Evolutionary conservation across 2,329 filamentous ascomycete species (phyloP), one percentile per base, ranked within the genome.

Genomic region (Xylariales sp.): DNA sequence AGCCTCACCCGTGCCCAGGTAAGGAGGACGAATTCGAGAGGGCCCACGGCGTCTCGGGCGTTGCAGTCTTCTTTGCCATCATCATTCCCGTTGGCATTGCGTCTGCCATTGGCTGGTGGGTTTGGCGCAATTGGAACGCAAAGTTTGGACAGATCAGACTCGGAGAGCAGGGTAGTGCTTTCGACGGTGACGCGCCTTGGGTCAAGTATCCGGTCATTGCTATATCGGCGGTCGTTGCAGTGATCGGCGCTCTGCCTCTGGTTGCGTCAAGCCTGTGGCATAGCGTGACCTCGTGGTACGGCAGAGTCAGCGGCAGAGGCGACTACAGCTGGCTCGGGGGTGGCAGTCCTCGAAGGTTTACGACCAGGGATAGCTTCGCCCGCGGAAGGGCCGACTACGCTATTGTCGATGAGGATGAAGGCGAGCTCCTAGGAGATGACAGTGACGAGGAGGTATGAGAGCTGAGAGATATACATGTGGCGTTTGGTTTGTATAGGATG

Each of bases 121-220:
- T 91, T 15, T 95, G 83, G 71, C 78, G 71, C 46, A 86, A 86
- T 64, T 96, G 88, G 87, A 82, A 82, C 53, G 81, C 82, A 63
- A 94, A 94, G 60, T 95, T 97, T 59, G 93, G 93, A 9, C 84
- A 91, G 59, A 91, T 98, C 59, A 79, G 88, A 16, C 79, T 98
- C 11, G 93, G 93, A 42, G 93, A 96, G 55, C 65, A 69, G 50
- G 65, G 67, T 51, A 40, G 38, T 27, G 54, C 62, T 64, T 62
- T 90, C 47, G 80, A 89, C 56, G 75, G 78, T 48, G 84, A 94
- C 39, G 78, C 82, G 32, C 78, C 84, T 2, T 87, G 86, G 73
- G 75, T 98, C 58, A 82, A 81, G 55, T 88, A 91, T 52, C 90
- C 91, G 3, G 82, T 97, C 39, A 79, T 88, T 37, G 80, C 77